A percentile compares a stretch with the other conserved stretches of the same genome.
phyloP scores from a whole-genome alignment of 345 rosid genomes.

The Gossypium thurberi region DNA sequence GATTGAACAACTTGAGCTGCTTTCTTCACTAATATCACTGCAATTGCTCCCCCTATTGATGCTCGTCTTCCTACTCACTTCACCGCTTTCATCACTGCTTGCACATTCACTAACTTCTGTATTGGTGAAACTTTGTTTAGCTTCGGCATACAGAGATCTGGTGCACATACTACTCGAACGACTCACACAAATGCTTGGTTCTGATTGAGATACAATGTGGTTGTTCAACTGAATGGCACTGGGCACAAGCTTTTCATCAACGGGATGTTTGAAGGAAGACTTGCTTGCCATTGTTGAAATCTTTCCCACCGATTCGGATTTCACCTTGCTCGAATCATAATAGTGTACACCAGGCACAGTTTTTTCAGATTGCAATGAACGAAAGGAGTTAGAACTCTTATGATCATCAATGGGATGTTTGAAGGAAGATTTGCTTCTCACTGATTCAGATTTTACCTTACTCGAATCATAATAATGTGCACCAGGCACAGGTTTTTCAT shows the following conservation, averaged over 20 bases:
- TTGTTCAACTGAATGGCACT: constrained; percentile 22
- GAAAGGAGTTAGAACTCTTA: constrained; percentile 30
- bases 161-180: constrained; percentile 57
- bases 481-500: constrained; percentile 31
- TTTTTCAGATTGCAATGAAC: constrained; percentile 34
- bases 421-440: constrained; percentile 29
- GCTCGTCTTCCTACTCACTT: constrained; percentile 56
- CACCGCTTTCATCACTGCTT: constrained; percentile 39
- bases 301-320: constrained; percentile 13
- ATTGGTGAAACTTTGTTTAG: constrained; percentile 71
- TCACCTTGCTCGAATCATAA: constrained; percentile 26
- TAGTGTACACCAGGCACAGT: constrained; percentile 26
- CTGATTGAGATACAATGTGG: constrained; percentile 31
- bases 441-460: constrained; percentile 27
- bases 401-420: constrained; percentile 31
- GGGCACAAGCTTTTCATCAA: constrained; percentile 15
- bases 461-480: constrained; percentile 18
- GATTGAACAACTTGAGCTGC: constrained; percentile 74
- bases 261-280: constrained; percentile 28
- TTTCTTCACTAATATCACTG: constrained; percentile 82
- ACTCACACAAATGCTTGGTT: constrained; percentile 41
- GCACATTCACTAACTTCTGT: constrained; percentile 65
- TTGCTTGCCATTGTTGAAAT: constrained; percentile 22
- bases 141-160: constrained; percentile 49
- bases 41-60: constrained; percentile 66